Conservation (phyloP, 768 basidiomycete genomes). For the Leucocoprinus birnbaumii region DNA sequence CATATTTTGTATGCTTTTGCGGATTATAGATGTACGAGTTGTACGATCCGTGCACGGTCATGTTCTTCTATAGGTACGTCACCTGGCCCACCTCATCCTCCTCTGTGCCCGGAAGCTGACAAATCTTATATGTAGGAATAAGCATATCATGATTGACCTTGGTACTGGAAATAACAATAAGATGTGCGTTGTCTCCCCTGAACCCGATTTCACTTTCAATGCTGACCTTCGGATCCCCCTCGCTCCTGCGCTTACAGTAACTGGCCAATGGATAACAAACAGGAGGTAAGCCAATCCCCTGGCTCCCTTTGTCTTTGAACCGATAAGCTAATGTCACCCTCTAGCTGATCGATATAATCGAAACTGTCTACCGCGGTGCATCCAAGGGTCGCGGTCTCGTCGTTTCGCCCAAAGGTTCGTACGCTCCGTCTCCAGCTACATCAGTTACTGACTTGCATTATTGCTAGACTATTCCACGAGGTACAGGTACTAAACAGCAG, state of each 20-base stretch:
- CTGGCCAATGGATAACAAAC: slow-evolving; percentile 99
- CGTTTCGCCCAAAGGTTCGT: slow-evolving; percentile 88
- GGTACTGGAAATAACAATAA: slow-evolving; percentile 99
- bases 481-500: slow-evolving; percentile 1
- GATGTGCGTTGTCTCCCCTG: slow-evolving; percentile 58
- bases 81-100: neutral
- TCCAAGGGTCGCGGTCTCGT: slow-evolving; percentile 98
- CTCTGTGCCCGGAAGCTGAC: slow-evolving; percentile 10
- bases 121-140: slow-evolving; percentile 56
- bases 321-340: slow-evolving; percentile 6
- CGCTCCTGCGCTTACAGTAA: slow-evolving; percentile 52
- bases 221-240: slow-evolving; percentile 9
- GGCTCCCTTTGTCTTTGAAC: neutral
- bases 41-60: slow-evolving; percentile 95
- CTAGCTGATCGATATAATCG: slow-evolving; percentile 95
- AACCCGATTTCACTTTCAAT: neutral
- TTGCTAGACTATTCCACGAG: slow-evolving; percentile 2
- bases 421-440: neutral
- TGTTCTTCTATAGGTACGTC: slow-evolving; percentile 95
- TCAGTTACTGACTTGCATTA: neutral
- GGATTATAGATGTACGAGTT: slow-evolving; percentile 94
- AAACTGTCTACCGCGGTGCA: slow-evolving; percentile 97
- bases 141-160: slow-evolving; percentile 99
- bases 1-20: too few species aligned
- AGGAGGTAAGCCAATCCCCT: slow-evolving; percentile 64